Evolutionary conservation across 2,329 filamentous ascomycete genomes (phyloP), one percentile per base, ranked within the genome.

Genomic region (Triangularia setosa): DNA sequence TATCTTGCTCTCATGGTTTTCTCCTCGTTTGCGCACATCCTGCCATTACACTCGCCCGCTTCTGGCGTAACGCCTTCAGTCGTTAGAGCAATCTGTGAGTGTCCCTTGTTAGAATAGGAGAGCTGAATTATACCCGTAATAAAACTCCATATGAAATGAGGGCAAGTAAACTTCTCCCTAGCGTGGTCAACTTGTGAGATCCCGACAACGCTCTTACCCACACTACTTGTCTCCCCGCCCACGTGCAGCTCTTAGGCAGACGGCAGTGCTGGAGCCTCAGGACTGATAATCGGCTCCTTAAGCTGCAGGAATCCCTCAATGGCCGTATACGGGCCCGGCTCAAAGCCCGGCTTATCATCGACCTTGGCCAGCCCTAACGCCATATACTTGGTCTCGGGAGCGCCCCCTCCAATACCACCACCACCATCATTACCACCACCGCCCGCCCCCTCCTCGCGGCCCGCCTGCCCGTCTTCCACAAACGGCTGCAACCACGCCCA

Each of bases 401-500:
- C 35, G 25, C 61, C n/a, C 44, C 30, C 33, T 35, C 12, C 33
- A 35, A 35, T 1, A 35, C 12, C 33, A 28, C 27, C 27, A 28
- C 27, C 33, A 21, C n/a, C 52, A 21, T 7, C 54, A 18, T 33
- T n/a, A 16, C 14, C 56, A 23, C 12, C 40, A 48, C 23, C 33
- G 12, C 21, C 23, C 28, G 3, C 35, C 18, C 18, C 24, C 7
- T 48, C 48, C 30, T 27, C 23, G 14, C 24, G 23, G 21, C 30
- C 27, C 23, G 35, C 48, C 35, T 9, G 21, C 7, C n/a, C 60
- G 16, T 14, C 30, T n/a, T 62, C 60, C 56, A 58, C 27, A 44
- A 73, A 77, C 2, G 75, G 75, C 69, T 78, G 72, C 21, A 77
- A 62, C 76, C 75, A 78, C 3, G 55, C 67, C 76, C 74, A 77